Evolutionary conservation across 176 grass and related monocot species (phyloP).

Genomic region (Areca catechu): DNA sequence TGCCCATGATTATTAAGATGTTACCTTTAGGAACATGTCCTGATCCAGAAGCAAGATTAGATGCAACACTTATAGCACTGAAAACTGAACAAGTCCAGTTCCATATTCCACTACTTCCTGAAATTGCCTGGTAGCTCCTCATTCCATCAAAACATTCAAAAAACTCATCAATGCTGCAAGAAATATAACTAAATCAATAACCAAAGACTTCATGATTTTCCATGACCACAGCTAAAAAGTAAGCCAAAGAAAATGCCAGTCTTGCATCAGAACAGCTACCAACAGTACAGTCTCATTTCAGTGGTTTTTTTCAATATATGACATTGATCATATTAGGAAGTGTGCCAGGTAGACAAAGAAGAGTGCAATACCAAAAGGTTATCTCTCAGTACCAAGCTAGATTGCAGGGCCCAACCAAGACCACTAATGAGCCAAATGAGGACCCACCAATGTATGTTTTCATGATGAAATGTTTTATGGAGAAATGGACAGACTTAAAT

Average conservation of each 20-base stretch:
- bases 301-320: too few relatives aligned
- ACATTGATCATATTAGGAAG: too few relatives aligned
- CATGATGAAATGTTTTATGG: too few relatives aligned
- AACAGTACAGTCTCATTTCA: too few relatives aligned
- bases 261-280: too few relatives aligned
- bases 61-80: slow-evolving; percentile 81
- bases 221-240: slow-evolving; percentile 11
- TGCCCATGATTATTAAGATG: slow-evolving; percentile 4
- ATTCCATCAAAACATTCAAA: slow-evolving; percentile 99
- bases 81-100: slow-evolving; percentile 99
- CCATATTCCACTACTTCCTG: slow-evolving; percentile 80
- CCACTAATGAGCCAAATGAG: too few relatives aligned
- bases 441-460: too few relatives aligned
- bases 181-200: slow-evolving; percentile 37
- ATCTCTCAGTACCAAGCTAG: too few relatives aligned
- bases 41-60: slow-evolving; percentile 85
- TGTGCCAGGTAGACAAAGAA: too few relatives aligned
- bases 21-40: slow-evolving; percentile 80
- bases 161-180: slow-evolving; percentile 92
- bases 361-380: too few relatives aligned
- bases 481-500: too few relatives aligned
- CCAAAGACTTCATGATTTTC: not conserved
- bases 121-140: slow-evolving; percentile 69
- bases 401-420: too few relatives aligned
- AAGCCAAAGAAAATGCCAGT: not conserved